Evolutionary conservation across 2,329 filamentous ascomycete genomes (phyloP).

Genomic region (Fusarium denticulatum): DNA sequence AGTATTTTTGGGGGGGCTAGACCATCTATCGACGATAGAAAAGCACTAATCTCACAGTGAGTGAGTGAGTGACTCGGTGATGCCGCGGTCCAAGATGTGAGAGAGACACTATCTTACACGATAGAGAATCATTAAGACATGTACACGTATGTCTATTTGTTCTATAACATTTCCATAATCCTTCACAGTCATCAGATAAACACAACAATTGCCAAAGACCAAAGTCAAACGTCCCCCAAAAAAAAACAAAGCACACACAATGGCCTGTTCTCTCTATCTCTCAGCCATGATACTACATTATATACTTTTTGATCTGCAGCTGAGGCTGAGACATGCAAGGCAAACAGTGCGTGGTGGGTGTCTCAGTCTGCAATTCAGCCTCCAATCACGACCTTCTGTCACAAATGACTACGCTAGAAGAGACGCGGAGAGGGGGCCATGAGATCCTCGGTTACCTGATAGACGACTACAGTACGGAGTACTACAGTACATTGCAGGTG

Average conservation of each 20-base stretch:
- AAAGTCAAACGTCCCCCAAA: not conserved
- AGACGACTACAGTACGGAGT: not conserved
- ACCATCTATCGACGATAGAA: not conserved
- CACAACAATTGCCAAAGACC: not conserved
- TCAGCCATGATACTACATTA: not conserved
- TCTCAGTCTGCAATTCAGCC: conserved; percentile 1
- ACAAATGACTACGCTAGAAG: not conserved
- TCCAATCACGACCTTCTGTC: conserved; percentile 20
- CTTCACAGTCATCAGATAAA: not conserved
- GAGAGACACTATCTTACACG: not conserved
- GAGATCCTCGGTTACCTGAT: conserved; percentile 4
- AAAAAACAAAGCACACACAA: not conserved
- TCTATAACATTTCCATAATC: not conserved
- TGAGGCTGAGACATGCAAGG: conserved; percentile 30
- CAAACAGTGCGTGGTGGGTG: conserved; percentile 19
- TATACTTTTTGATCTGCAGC: not conserved
- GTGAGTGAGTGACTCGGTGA: conserved; percentile 2
- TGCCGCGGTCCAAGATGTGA: not conserved
- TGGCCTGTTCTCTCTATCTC: not conserved
- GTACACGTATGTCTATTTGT: not conserved
- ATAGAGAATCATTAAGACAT: not conserved
- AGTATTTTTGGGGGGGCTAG: not conserved
- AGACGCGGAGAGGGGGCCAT: not conserved
- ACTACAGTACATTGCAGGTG: not conserved
- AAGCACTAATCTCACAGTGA: not conserved